Evolutionary conservation across 2,329 filamentous ascomycete species (phyloP).

Genomic region (Leptographium lundbergii): DNA sequence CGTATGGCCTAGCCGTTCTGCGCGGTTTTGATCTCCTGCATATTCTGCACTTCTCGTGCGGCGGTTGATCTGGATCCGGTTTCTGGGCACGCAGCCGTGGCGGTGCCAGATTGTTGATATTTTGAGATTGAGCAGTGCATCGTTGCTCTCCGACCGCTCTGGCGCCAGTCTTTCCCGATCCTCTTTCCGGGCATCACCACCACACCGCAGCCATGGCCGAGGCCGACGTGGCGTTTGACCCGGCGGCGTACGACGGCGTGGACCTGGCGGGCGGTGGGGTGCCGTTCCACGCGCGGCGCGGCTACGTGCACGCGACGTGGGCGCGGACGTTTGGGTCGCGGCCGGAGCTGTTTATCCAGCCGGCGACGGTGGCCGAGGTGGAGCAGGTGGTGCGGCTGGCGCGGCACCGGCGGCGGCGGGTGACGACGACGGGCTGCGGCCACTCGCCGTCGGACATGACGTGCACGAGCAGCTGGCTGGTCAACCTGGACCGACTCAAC

Average conservation of each 20-base stretch:
- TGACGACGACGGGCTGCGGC: conserved; percentile 79
- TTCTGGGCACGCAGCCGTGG: not conserved
- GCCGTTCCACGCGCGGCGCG: conserved; percentile 62
- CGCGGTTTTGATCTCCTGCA: not conserved
- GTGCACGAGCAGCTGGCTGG: conserved; percentile 85
- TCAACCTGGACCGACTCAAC: conserved; percentile 81
- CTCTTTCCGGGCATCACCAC: no score
- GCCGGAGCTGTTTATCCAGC: conserved; percentile 85
- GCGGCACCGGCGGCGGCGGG: conserved; percentile 62
- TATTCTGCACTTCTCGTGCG: no score
- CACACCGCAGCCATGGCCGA: not conserved
- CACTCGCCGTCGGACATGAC: conserved; percentile 90
- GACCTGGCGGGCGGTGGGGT: conserved; percentile 20
- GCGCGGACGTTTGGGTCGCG: conserved; percentile 81
- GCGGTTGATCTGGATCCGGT: not conserved
- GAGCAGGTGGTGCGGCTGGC: conserved; percentile 75
- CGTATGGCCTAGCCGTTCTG: not conserved
- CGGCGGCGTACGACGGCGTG: conserved; percentile 10
- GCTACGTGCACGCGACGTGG: conserved; percentile 83
- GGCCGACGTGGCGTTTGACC: conserved; percentile 5
- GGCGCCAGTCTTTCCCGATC: no score
- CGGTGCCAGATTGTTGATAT: no score
- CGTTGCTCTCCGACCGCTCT: no score
- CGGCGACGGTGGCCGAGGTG: conserved; percentile 65
- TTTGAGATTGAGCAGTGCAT: no score